Percentiles rank a stretch among this genome's conserved stretches.
These are phyloP conservation scores for Apocynum venetum DNA, from an alignment of 257 asterid genomes.

Conservation along the genomic window DNA sequence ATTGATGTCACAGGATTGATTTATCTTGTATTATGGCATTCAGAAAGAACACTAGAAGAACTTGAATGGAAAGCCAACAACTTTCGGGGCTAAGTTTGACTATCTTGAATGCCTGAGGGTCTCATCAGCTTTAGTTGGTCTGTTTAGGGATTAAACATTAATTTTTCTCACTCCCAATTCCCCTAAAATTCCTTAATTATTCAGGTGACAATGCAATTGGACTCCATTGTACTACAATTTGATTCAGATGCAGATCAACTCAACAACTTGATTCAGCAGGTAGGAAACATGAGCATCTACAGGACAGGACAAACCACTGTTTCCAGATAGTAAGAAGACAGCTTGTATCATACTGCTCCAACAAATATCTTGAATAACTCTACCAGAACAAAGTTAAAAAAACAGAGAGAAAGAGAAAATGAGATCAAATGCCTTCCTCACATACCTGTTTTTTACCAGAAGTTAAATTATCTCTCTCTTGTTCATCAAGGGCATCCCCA, in stretches of 20 bases:
- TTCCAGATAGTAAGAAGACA: background rate
- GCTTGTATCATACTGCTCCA: background rate
- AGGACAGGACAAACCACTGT: too few relatives aligned
- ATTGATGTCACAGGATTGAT: background rate
- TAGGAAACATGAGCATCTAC: background rate
- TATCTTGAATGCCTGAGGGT: background rate
- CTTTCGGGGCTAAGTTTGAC: background rate
- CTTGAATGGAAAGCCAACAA: background rate
- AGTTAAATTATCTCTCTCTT: slow-evolving; percentile 61
- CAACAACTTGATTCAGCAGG: background rate
- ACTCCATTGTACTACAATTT: background rate
- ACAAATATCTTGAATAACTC: background rate
- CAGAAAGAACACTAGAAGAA: background rate
- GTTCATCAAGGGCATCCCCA: slow-evolving; percentile 94
- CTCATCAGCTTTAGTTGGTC: background rate
- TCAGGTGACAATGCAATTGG: background rate
- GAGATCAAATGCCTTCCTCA: background rate
- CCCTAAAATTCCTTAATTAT: background rate
- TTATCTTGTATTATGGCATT: background rate
- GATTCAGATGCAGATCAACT: background rate
- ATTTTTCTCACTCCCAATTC: background rate
- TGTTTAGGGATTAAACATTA: background rate
- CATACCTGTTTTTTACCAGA: slow-evolving; percentile 61
- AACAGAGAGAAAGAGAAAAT: background rate
- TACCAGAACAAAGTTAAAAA: background rate